Percentiles rank a stretch among this genome's conserved stretches.
Evolutionary conservation across 768 basidiomycete species (phyloP).

Genomic region (Nidula microcarpa): DNA sequence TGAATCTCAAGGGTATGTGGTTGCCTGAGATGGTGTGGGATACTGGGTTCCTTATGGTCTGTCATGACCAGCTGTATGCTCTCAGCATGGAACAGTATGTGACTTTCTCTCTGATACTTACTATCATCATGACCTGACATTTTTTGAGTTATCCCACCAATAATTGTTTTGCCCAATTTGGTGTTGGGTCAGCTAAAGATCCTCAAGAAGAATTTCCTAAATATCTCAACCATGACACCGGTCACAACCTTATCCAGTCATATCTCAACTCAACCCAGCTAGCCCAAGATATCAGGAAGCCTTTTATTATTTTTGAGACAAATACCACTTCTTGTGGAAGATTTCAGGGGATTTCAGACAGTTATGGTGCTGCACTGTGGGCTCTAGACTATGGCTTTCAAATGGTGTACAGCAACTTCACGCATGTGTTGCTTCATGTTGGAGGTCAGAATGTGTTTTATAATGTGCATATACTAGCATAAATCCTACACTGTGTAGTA

Average conservation of each 20-base stretch:
- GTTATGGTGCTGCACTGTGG: conserved; percentile 66
- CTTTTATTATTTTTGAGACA: conserved; percentile 68
- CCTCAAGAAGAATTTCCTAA: conserved; percentile 45
- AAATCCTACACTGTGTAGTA: conserved; percentile 7
- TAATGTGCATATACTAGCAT: conserved; percentile 41
- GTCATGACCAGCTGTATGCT: conserved; percentile 34
- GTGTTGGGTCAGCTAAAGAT: conserved; percentile 30
- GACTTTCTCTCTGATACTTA: not conserved
- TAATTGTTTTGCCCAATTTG: conserved; percentile 56
- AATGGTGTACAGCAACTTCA: conserved; percentile 58
- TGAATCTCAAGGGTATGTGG: conserved; percentile 59
- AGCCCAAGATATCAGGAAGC: conserved; percentile 39
- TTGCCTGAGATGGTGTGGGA: conserved; percentile 42
- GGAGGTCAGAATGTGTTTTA: conserved; percentile 70
- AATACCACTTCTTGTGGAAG: conserved; percentile 71
- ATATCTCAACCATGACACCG: conserved; percentile 61
- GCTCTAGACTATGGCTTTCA: conserved; percentile 60
- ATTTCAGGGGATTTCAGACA: conserved; percentile 59
- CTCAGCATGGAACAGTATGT: conserved; percentile 57
- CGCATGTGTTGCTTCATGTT: conserved; percentile 50
- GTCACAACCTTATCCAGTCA: conserved; percentile 40
- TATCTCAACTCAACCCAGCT: conserved; percentile 49
- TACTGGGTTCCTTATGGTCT: conserved; percentile 45
- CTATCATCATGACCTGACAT: not conserved
- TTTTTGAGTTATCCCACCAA: conserved; percentile 36